Conservation (phyloP, 2,329 filamentous ascomycete genomes). For the Aspergillus udagawae region DNA sequence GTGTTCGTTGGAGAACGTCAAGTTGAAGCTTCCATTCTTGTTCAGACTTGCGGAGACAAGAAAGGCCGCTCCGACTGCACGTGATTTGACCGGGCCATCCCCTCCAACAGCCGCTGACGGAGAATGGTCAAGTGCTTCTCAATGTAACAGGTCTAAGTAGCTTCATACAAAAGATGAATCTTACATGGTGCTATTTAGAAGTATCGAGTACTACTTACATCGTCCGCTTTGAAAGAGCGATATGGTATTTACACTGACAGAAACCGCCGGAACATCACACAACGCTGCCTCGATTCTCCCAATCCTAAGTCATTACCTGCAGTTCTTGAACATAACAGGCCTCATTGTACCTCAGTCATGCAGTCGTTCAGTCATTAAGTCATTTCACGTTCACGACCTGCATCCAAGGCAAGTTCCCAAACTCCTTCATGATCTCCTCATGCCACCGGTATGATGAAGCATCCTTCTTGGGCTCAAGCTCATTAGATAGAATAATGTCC, state of each 20-base stretch:
- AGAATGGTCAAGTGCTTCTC: too few species aligned
- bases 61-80: background rate
- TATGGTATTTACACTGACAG: background rate
- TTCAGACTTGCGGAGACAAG: background rate
- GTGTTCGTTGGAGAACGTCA: background rate
- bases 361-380: background rate
- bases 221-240: background rate
- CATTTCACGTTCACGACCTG: background rate
- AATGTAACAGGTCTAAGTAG: background rate
- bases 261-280: background rate
- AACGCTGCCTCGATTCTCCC: background rate
- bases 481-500: conserved; percentile 61
- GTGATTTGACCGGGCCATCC: background rate
- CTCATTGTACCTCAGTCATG: background rate
- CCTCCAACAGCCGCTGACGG: too few species aligned
- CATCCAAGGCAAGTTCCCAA: conserved; percentile 1
- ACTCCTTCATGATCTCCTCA: conserved; percentile 4
- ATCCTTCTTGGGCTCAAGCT: conserved; percentile 52
- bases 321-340: background rate
- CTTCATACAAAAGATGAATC: background rate
- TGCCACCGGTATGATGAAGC: background rate
- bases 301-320: background rate
- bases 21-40: conserved; percentile 1
- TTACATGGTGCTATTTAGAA: background rate
- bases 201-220: background rate